Conservation (phyloP, 306 rosid species). For the Fragaria ananassa region DNA sequence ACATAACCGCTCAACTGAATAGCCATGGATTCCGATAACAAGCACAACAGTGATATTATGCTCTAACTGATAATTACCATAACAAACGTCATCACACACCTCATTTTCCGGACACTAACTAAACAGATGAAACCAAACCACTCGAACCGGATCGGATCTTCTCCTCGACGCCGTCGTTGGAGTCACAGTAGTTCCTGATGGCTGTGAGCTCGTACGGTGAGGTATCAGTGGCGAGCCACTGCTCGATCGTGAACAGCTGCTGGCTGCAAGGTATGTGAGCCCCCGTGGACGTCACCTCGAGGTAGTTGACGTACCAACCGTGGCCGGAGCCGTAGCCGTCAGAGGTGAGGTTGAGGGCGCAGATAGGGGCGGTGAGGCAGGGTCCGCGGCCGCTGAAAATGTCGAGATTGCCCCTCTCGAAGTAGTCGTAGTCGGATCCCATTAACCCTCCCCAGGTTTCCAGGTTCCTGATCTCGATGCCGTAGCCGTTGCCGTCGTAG, state of each 20-base stretch:
- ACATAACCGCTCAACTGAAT: neutral
- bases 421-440: constrained; percentile 61
- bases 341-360: constrained; percentile 72
- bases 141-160: constrained; percentile 1
- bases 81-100: neutral
- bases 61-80: neutral
- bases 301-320: constrained; percentile 90
- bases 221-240: constrained; percentile 78
- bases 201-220: constrained; percentile 64
- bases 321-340: constrained; percentile 72
- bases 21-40: constrained; percentile 4
- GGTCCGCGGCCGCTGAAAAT: constrained; percentile 77
- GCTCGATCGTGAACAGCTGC: constrained; percentile 53
- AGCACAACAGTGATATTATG: neutral
- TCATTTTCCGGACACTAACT: neutral
- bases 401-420: constrained; percentile 85
- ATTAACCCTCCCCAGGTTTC: constrained; percentile 78
- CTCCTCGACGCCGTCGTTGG: neutral
- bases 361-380: constrained; percentile 55
- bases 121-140: constrained; percentile 4
- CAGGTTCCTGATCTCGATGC: constrained; percentile 46
- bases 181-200: constrained; percentile 37
- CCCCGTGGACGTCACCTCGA: constrained; percentile 68
- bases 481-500: constrained; percentile 51
- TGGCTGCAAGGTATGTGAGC: constrained; percentile 48